Evolutionary conservation across 441 rosid species (phyloP).

Genomic region (Gossypium aridum): DNA sequence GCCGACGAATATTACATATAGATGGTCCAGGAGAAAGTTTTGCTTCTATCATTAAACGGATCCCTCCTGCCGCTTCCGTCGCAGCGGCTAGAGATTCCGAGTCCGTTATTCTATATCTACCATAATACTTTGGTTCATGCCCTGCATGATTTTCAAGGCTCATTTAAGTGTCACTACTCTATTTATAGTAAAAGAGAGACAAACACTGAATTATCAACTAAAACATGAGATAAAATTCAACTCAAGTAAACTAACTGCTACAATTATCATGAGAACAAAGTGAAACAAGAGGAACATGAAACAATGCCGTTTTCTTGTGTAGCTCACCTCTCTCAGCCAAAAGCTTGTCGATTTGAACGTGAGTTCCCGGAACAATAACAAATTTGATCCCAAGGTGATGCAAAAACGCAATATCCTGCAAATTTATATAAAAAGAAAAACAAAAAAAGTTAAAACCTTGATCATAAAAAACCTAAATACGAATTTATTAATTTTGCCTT

Average conservation of each 20-base stretch:
- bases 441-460: neutral
- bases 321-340: slow-evolving; percentile 72
- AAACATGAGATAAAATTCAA: neutral
- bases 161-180: neutral
- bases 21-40: slow-evolving; percentile 94
- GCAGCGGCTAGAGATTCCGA: slow-evolving; percentile 73
- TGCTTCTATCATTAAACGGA: slow-evolving; percentile 79
- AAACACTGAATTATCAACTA: neutral
- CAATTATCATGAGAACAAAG: neutral
- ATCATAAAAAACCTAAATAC: neutral
- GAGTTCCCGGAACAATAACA: slow-evolving; percentile 86
- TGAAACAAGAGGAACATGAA: neutral
- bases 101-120: slow-evolving; percentile 81
- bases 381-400: slow-evolving; percentile 84
- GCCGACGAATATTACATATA: slow-evolving; percentile 75
- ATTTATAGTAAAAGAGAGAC: neutral
- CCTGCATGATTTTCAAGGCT: slow-evolving; percentile 35
- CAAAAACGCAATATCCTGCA: slow-evolving; percentile 92
- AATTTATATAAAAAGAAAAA: neutral
- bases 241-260: neutral
- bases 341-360: slow-evolving; percentile 79
- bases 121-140: slow-evolving; percentile 55
- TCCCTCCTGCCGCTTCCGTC: slow-evolving; percentile 86
- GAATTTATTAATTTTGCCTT: slow-evolving; percentile 39
- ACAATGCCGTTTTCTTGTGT: neutral